Conservation (phyloP, 441 rosid species). For the Corymbia calophylla region DNA sequence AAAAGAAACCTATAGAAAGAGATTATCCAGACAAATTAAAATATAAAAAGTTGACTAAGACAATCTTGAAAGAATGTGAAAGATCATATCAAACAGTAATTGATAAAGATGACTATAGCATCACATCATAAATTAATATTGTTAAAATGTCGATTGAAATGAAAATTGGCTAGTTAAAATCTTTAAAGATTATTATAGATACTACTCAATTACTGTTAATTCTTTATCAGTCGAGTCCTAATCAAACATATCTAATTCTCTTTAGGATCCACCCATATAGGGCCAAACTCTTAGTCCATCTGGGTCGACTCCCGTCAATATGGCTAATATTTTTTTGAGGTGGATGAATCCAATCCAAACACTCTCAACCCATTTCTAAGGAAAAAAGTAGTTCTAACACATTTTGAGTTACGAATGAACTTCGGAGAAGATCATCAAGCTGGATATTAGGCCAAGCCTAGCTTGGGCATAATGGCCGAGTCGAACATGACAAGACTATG, state of each 20-base stretch:
- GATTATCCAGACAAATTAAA: background rate
- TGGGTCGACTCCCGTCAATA: background rate
- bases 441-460: background rate
- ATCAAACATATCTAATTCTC: background rate
- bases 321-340: background rate
- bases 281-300: background rate
- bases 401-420: background rate
- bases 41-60: accelerated
- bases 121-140: accelerated
- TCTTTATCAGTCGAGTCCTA: accelerated
- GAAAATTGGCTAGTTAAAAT: background rate
- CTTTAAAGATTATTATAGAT: background rate
- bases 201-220: accelerated
- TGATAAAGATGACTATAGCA: accelerated
- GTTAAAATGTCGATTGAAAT: background rate
- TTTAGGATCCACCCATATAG: background rate
- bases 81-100: background rate
- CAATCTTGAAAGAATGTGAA: background rate
- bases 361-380: background rate
- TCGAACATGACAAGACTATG: background rate
- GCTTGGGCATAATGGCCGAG: background rate
- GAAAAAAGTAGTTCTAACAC: background rate
- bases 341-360: background rate
- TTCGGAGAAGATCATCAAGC: background rate
- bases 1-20: background rate